These are phyloP conservation scores for Leccinum subgranulosum DNA, from an alignment of 768 basidiomycete species.

Conservation along the genomic window DNA sequence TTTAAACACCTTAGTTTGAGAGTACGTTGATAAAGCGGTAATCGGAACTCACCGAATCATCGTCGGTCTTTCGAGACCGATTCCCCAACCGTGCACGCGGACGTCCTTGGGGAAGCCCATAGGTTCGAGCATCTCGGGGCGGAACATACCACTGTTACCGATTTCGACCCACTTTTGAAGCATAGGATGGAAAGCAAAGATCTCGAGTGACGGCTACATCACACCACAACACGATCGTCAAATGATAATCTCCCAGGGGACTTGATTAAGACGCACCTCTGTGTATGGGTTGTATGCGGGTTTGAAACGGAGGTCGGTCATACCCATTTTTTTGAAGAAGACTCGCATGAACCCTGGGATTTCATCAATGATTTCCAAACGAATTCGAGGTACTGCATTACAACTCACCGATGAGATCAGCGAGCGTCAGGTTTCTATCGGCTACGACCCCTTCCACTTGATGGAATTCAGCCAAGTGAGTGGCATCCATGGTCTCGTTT, in stretches of 20 bases:
- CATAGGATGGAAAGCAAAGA: conserved; percentile 96
- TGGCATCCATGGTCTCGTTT: conserved; percentile 98
- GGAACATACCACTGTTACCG: conserved; percentile 99
- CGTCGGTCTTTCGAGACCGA: conserved; percentile 91
- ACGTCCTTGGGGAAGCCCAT: conserved; percentile 98
- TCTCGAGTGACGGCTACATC: conserved; percentile 86
- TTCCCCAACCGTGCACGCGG: conserved; percentile 95
- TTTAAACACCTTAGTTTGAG: conserved; percentile 2
- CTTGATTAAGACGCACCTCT: conserved; percentile 50
- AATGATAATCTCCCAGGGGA: background rate
- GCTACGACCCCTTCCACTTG: conserved; percentile 99
- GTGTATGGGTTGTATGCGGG: conserved; percentile 99
- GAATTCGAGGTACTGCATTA: background rate
- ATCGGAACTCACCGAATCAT: conserved; percentile 83
- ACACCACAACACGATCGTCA: conserved; percentile 5
- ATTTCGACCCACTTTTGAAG: conserved; percentile 96
- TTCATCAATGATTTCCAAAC: background rate
- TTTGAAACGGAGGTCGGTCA: conserved; percentile 92
- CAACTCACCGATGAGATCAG: conserved; percentile 84
- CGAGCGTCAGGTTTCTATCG: conserved; percentile 86
- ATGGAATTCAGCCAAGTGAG: conserved; percentile 98
- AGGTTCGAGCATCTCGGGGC: conserved; percentile 98
- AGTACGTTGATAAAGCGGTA: background rate
- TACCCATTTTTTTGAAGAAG: conserved; percentile 98
- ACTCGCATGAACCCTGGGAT: conserved; percentile 91